These are phyloP conservation scores for Gillenia trifoliata DNA, from an alignment of 306 rosid genomes.

Conservation along the genomic window DNA sequence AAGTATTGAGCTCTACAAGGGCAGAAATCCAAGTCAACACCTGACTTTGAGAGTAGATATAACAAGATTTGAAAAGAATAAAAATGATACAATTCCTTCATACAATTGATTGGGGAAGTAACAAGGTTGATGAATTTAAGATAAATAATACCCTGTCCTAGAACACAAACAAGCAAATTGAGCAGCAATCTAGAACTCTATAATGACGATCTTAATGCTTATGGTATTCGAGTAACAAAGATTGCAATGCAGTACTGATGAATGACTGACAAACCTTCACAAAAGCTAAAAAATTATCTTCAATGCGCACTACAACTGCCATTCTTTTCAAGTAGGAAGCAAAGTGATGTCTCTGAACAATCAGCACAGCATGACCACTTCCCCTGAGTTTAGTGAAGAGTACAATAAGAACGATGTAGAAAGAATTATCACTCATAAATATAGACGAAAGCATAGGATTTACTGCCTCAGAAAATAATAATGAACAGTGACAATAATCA, in stretches of 20 bases:
- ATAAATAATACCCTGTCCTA: background rate
- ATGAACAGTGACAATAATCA: background rate
- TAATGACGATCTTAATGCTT: background rate
- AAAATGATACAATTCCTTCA: background rate
- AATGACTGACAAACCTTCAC: constrained; percentile 65
- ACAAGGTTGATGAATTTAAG: background rate
- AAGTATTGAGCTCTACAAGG: background rate
- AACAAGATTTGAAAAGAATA: background rate
- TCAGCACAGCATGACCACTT: constrained; percentile 77
- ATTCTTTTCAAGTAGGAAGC: constrained; percentile 93
- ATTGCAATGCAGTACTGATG: background rate
- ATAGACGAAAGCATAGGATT: background rate
- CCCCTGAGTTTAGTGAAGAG: constrained; percentile 55
- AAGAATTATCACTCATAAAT: background rate
- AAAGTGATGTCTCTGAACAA: constrained; percentile 95
- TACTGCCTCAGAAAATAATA: background rate
- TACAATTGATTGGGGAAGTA: background rate
- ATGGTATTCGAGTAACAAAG: background rate
- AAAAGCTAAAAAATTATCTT: constrained; percentile 84
- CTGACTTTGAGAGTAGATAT: background rate
- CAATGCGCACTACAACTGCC: constrained; percentile 94
- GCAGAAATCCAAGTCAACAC: background rate
- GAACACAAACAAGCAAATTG: background rate
- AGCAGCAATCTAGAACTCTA: background rate
- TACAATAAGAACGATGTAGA: background rate